A percentile compares a stretch with the other conserved stretches of the same genome.
These are phyloP conservation scores for Glarea lozoyensis DNA, from an alignment of 495 filamentous ascomycete genomes.

Conservation along the genomic window DNA sequence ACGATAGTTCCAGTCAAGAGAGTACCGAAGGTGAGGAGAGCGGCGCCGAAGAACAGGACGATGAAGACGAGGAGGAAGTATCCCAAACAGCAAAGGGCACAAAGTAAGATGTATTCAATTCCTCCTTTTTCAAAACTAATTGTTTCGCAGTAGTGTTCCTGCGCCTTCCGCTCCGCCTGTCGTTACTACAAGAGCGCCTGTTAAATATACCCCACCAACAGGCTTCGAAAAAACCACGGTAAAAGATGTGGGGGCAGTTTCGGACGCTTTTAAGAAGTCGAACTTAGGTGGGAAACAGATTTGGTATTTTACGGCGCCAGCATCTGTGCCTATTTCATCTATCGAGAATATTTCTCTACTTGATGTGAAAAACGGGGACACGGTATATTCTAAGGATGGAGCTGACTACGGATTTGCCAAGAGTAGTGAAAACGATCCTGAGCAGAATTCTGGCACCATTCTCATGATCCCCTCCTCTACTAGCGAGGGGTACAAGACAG, in stretches of 20 bases:
- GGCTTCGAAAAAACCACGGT: constrained; percentile 26
- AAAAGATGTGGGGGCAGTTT: not conserved
- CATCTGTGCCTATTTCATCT: constrained; percentile 31
- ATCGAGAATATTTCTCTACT: constrained; percentile 32
- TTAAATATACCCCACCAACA: constrained; percentile 27
- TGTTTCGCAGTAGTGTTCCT: not conserved
- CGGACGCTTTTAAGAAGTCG: constrained; percentile 13
- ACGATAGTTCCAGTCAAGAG: constrained; percentile 23
- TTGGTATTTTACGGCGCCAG: constrained; percentile 47
- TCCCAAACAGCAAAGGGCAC: no score
- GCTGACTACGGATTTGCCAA: constrained; percentile 37
- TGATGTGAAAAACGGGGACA: constrained; percentile 22
- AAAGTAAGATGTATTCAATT: no score
- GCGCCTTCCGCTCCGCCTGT: not conserved
- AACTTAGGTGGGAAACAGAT: constrained; percentile 39
- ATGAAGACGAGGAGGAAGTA: constrained; percentile 10
- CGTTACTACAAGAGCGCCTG: constrained; percentile 16
- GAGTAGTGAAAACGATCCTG: constrained; percentile 16
- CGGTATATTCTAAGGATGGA: constrained; percentile 28
- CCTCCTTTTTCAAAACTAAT: no score
- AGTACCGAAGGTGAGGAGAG: constrained; percentile 14
- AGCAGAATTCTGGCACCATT: constrained; percentile 10
- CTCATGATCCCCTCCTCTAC: constrained; percentile 20
- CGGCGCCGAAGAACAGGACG: constrained; percentile 21
- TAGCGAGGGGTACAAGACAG: constrained; percentile 25